Conservation (phyloP, 352 stramenopile genomes). For the Plasmopara halstedii region DNA sequence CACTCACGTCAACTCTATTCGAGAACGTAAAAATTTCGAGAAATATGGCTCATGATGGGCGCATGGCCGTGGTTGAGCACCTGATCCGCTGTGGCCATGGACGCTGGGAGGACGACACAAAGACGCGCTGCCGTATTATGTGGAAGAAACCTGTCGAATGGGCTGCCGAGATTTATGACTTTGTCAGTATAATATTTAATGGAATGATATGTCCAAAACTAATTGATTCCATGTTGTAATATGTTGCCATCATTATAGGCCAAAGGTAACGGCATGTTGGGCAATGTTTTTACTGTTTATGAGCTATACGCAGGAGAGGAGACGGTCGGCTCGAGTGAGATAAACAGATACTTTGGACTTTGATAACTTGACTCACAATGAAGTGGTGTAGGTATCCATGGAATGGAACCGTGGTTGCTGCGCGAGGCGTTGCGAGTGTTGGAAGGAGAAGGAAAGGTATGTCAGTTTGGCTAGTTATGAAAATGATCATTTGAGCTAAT, state of each 20-base stretch:
- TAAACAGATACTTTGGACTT: background rate
- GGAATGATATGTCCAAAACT: conserved; percentile 6
- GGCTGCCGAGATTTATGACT: conserved; percentile 80
- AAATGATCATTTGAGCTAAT: too few relatives aligned
- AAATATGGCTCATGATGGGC: conserved; percentile 67
- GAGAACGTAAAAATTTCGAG: conserved; percentile 81
- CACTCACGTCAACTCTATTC: conserved; percentile 58
- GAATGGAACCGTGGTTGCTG: conserved; percentile 79
- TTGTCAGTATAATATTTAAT: conserved; percentile 36
- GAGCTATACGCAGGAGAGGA: conserved; percentile 81
- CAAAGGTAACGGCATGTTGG: conserved; percentile 63
- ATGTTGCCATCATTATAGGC: conserved; percentile 33
- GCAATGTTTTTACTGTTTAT: conserved; percentile 81
- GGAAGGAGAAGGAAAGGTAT: conserved; percentile 67
- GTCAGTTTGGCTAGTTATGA: background rate
- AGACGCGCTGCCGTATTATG: conserved; percentile 75
- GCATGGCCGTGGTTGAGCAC: conserved; percentile 62
- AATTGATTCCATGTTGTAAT: background rate
- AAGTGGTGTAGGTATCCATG: conserved; percentile 46
- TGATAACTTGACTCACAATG: background rate
- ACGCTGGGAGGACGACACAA: conserved; percentile 73
- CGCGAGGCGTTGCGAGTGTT: conserved; percentile 69
- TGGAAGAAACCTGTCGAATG: conserved; percentile 80
- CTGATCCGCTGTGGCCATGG: conserved; percentile 71
- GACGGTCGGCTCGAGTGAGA: conserved; percentile 66